Conservation (phyloP, 768 basidiomycete species). For the Russula olivacea region DNA sequence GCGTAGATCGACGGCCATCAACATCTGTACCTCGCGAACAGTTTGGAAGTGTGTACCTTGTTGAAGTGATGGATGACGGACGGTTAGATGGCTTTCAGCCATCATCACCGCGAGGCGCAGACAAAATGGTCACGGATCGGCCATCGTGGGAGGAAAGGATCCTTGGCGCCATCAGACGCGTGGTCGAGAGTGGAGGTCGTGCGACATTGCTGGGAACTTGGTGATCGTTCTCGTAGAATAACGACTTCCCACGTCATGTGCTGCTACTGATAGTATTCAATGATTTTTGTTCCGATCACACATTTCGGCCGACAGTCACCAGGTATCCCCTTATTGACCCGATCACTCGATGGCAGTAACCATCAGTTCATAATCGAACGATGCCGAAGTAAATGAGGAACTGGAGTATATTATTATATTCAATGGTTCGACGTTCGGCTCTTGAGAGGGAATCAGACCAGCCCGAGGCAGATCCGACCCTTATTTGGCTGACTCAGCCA, state of each 20-base stretch:
- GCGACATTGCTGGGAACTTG: slow-evolving; percentile 31
- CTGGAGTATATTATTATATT: too few species aligned
- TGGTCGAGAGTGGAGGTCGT: slow-evolving; percentile 29
- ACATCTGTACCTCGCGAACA: slow-evolving; percentile 32
- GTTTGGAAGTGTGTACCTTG: slow-evolving; percentile 58
- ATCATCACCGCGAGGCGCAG: background rate
- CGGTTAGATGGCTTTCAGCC: background rate
- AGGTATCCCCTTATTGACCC: background rate
- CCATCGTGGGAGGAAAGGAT: slow-evolving; percentile 10
- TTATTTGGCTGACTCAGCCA: too few species aligned
- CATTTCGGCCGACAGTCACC: too few species aligned
- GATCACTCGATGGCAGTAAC: background rate
- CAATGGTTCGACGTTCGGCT: too few species aligned
- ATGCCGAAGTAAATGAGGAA: too few species aligned
- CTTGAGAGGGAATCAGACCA: too few species aligned
- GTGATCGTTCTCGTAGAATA: slow-evolving; percentile 11
- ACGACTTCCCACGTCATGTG: background rate
- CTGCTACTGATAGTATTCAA: background rate
- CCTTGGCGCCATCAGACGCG: slow-evolving; percentile 1
- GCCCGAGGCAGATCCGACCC: too few species aligned
- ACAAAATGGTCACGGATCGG: background rate
- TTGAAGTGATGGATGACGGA: slow-evolving; percentile 44
- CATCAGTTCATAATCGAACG: background rate
- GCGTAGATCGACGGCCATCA: slow-evolving; percentile 64
- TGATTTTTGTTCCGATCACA: background rate